phyloP scores from a whole-genome alignment of 768 basidiomycete species.

The Kwoniella dendrophila region DNA sequence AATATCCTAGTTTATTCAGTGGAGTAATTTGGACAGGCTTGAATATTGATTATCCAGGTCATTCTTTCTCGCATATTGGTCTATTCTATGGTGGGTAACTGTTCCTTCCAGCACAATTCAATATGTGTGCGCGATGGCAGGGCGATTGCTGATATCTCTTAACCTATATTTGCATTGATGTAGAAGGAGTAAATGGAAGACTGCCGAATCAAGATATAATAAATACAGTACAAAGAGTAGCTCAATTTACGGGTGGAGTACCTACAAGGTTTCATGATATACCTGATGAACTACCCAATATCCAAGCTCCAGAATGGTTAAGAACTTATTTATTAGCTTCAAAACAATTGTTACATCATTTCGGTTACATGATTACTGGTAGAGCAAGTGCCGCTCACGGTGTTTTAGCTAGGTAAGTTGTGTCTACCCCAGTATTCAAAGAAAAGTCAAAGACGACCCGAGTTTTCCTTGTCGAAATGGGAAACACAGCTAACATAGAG shows the following conservation, averaged over 20 bases:
- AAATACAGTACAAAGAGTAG: constrained; percentile 75
- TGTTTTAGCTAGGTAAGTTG: constrained; percentile 79
- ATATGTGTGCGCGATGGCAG: too few species aligned
- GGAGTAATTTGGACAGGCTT: constrained; percentile 96
- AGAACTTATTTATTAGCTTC: constrained; percentile 58
- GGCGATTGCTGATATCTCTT: not conserved
- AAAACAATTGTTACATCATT: constrained; percentile 70
- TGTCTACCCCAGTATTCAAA: too few species aligned
- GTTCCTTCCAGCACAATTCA: not conserved
- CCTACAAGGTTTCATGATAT: constrained; percentile 80
- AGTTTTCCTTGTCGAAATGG: too few species aligned
- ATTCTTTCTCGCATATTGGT: constrained; percentile 95
- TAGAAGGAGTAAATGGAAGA: constrained; percentile 93
- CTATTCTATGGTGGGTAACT: constrained; percentile 75
- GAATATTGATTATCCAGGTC: constrained; percentile 92
- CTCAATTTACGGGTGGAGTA: constrained; percentile 70
- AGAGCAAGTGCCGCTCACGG: constrained; percentile 85
- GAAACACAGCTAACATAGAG: too few species aligned
- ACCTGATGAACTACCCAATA: constrained; percentile 54
- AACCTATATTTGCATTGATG: not conserved
- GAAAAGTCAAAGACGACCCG: too few species aligned
- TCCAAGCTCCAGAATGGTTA: constrained; percentile 6
- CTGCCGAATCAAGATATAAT: constrained; percentile 94
- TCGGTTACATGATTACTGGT: constrained; percentile 76
- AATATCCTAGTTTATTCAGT: constrained; percentile 74